Evolutionary conservation across 73 alveolate species (phyloP), one percentile per base, ranked within the genome.

Genomic region (Tetrahymena malaccensis): DNA sequence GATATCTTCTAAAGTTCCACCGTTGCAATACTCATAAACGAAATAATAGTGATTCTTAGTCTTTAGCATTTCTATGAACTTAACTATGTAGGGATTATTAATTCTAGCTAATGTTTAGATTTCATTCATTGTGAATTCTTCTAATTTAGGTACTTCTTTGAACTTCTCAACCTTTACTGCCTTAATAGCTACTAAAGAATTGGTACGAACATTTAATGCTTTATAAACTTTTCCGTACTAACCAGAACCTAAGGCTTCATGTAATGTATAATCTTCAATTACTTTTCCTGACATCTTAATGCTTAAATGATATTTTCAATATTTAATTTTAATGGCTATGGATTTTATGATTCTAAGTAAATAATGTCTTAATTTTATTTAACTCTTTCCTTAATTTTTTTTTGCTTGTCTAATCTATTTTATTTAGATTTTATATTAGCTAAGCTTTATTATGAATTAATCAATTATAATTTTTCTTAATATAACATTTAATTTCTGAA

Each of bases 111-210:
- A 43, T 11, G 97, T 95, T 95, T 95, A 84, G 25, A 95, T 95
- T 89, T 95, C 97, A 89, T 95, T 95, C 95, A 95, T 95, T 44
- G 97, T 95, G 37, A 95, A 95, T 93, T 95, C 97, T 55, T 95
- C 95, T 43, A 95, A 89, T 85, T 95, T 95, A 43, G 97, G 97
- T 11, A 95, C 97, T 40, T 95, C 97, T 93, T 89, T 95, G 84
- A 95, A 95, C 21, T 95, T 95, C 15, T 95, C 97, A 55, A 89
- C 84, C 85, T 95, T 95, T 35, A 95, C 97, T 8, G 94, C 97
- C 93, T 95, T 95, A 57, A 95, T 93, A 34, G 97, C 97, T 4
- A 95, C 97, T 11, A 95, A 40, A 31, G 85, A 43, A 55, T 95
- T 89, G 55, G 93, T 95, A 34, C 94, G 93, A 34, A 95, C 94